Evolutionary conservation across 257 asterid genomes (phyloP).

Genomic region (Petunia secreta): DNA sequence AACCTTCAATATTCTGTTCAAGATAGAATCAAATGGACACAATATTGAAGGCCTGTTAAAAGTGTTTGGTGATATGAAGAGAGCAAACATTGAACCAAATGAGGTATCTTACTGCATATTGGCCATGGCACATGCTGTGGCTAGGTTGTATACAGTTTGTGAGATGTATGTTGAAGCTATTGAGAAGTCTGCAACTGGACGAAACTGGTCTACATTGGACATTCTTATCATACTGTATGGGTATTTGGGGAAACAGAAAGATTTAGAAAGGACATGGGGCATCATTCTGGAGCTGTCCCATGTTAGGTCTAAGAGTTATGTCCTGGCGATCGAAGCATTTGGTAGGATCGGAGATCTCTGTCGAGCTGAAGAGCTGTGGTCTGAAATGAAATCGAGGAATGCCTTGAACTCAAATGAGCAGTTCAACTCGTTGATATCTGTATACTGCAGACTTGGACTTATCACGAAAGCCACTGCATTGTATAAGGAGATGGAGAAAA

Average conservation of each 20-base stretch:
- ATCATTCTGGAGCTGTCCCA: conserved; percentile 58
- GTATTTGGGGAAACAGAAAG: conserved; percentile 59
- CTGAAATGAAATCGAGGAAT: conserved; percentile 53
- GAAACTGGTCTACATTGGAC: conserved; percentile 84
- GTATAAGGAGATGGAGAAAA: conserved; percentile 76
- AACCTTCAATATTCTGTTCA: conserved; percentile 72
- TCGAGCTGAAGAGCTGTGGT: conserved; percentile 78
- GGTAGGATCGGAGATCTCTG: conserved; percentile 66
- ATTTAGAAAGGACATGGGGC: conserved; percentile 66
- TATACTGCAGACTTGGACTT: conserved; percentile 69
- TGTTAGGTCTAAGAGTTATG: conserved; percentile 63
- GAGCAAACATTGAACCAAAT: conserved; percentile 59
- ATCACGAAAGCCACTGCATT: conserved; percentile 76
- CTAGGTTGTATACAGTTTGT: conserved; percentile 74
- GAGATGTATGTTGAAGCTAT: conserved; percentile 66
- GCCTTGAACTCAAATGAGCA: conserved; percentile 73
- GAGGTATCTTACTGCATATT: conserved; percentile 81
- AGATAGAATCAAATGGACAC: conserved; percentile 80
- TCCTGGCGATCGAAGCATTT: conserved; percentile 78
- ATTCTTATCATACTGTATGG: conserved; percentile 75
- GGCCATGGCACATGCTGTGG: conserved; percentile 88
- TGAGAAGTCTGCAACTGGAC: conserved; percentile 62
- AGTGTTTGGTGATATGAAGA: conserved; percentile 70
- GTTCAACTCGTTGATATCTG: conserved; percentile 77
- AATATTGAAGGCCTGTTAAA: conserved; percentile 64